phyloP scores from a whole-genome alignment of 306 rosid genomes.

The Vicia villosa region DNA sequence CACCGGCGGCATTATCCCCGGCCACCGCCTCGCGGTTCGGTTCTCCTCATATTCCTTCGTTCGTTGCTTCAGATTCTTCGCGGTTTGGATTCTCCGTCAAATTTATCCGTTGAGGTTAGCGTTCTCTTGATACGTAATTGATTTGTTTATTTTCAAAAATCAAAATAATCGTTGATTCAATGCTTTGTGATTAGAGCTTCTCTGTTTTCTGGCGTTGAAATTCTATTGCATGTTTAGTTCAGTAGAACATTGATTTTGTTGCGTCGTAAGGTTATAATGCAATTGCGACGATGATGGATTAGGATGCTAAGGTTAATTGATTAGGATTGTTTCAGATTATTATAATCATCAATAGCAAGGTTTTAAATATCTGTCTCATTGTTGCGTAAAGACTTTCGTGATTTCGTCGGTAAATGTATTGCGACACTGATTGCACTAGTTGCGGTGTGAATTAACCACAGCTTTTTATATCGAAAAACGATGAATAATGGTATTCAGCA shows the following conservation, averaged over 20 bases:
- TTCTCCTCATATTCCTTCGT: not conserved
- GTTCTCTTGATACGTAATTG: not conserved
- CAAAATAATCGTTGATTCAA: conserved; percentile 1
- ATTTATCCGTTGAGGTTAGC: conserved; percentile 24
- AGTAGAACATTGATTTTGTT: not conserved
- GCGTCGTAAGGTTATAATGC: not conserved
- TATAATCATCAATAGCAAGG: no score
- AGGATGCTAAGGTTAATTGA: not conserved
- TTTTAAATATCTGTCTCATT: no score
- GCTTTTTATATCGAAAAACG: no score
- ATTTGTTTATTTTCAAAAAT: not conserved
- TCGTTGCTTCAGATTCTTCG: not conserved
- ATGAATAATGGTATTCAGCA: no score
- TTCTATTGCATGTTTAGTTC: not conserved
- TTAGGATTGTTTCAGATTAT: not conserved
- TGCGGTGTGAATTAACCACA: no score
- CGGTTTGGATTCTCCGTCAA: not conserved
- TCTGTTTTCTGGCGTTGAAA: conserved; percentile 16
- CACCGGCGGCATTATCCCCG: conserved; percentile 31
- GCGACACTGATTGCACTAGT: no score
- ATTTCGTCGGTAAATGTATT: no score
- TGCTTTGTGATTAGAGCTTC: not conserved
- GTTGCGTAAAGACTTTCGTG: no score
- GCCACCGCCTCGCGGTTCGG: conserved; percentile 12
- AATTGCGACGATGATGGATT: not conserved